Evolutionary conservation across 495 filamentous ascomycete genomes (phyloP).

Genomic region (Neurospora sp.): DNA sequence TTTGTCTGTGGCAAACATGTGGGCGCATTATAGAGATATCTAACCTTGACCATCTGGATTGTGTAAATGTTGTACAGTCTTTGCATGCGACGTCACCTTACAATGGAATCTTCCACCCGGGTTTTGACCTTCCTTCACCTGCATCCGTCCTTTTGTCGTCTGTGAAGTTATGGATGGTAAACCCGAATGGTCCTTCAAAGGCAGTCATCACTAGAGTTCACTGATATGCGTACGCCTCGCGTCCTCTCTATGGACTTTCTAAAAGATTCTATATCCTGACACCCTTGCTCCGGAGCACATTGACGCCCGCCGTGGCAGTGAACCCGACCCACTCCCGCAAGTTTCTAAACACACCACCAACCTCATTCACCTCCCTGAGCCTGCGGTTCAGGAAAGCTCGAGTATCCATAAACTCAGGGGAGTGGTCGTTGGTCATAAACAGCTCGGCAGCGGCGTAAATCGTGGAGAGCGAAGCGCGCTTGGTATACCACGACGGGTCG

Average conservation of each 20-base stretch:
- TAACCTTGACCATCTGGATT: background rate
- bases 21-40: background rate
- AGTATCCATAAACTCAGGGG: conserved; percentile 57
- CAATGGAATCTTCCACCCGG: background rate
- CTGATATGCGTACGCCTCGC: background rate
- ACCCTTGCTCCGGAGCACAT: conserved; percentile 56
- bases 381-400: conserved; percentile 68
- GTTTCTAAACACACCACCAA: conserved; percentile 49
- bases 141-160: background rate
- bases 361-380: conserved; percentile 53
- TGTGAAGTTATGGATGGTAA: background rate
- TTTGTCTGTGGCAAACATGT: background rate
- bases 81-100: background rate
- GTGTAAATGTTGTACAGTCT: background rate
- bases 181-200: background rate
- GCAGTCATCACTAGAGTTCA: background rate
- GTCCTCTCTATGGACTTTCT: background rate
- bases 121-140: background rate
- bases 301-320: conserved; percentile 52
- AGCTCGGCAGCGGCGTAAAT: conserved; percentile 83
- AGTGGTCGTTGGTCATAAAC: conserved; percentile 83
- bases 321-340: conserved; percentile 69
- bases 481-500: conserved; percentile 85
- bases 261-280: conserved; percentile 39
- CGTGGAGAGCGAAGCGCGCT: conserved; percentile 62